Evolutionary conservation across 305 asterid genomes (phyloP).

Genomic region (Fraxinus paxiana): DNA sequence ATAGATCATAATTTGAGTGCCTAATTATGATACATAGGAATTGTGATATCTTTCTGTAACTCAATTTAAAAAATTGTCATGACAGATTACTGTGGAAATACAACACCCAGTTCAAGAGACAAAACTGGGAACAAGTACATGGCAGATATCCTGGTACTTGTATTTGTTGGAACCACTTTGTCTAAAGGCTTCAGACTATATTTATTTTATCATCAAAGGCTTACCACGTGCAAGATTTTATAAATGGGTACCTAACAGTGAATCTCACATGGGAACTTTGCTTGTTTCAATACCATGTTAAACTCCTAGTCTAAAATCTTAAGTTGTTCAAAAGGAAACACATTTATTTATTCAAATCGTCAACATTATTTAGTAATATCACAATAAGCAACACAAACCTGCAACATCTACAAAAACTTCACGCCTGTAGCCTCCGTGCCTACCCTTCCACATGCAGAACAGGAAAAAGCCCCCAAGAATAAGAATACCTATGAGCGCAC

Average conservation of each 20-base stretch:
- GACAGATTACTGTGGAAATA: neutral
- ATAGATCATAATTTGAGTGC: neutral
- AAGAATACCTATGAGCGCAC: constrained; percentile 48
- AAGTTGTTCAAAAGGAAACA: neutral
- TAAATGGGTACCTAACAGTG: neutral
- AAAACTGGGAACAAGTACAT: neutral
- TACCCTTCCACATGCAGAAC: constrained; percentile 49
- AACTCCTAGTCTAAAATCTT: neutral
- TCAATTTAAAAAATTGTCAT: neutral
- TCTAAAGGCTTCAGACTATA: neutral
- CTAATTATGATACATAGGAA: neutral
- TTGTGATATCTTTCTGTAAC: neutral
- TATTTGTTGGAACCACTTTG: neutral
- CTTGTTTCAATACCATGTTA: neutral
- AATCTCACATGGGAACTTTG: neutral
- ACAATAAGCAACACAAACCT: constrained; percentile 46
- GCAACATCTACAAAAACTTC: constrained; percentile 84
- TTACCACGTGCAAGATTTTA: neutral
- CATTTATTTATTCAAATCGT: neutral
- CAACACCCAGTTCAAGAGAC: neutral
- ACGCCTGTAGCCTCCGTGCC: constrained; percentile 48
- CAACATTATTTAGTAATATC: neutral
- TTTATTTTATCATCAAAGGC: neutral
- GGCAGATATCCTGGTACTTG: neutral
- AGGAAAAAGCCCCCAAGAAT: constrained; percentile 52